phyloP scores from a whole-genome alignment of 2,329 filamentous ascomycete genomes.

The Fusarium sp. region DNA sequence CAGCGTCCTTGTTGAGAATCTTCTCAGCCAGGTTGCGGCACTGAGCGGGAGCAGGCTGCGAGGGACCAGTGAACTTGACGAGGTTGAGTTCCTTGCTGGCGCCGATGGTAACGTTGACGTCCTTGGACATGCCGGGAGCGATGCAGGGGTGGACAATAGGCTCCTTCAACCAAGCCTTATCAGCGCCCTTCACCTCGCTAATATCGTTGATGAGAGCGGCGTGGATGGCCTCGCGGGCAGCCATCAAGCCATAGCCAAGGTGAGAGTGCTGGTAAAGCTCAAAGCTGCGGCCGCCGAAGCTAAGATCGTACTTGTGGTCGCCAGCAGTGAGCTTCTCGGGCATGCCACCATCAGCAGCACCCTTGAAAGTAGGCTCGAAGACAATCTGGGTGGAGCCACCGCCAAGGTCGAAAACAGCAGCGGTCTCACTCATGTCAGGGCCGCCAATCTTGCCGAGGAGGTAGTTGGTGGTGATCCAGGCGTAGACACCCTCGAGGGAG shows the following conservation, averaged over 20 bases:
- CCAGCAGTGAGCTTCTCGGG: conserved; percentile 86
- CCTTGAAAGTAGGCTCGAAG: conserved; percentile 93
- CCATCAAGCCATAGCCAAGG: conserved; percentile 95
- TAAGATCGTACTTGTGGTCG: conserved; percentile 94
- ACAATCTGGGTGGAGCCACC: conserved; percentile 99
- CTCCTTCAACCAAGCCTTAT: conserved; percentile 74
- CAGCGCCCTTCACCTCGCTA: conserved; percentile 69
- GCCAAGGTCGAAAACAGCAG: conserved; percentile 94
- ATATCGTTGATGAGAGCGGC: conserved; percentile 78
- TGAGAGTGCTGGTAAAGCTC: conserved; percentile 98
- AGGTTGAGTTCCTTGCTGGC: conserved; percentile 66
- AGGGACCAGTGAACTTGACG: conserved; percentile 90
- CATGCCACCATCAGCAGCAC: conserved; percentile 78
- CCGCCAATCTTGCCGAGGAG: conserved; percentile 97
- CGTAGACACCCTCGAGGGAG: conserved; percentile 95
- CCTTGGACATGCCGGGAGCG: conserved; percentile 79
- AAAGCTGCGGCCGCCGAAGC: conserved; percentile 91
- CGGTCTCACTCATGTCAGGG: conserved; percentile 88
- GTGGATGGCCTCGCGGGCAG: conserved; percentile 89
- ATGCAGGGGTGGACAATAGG: conserved; percentile 89
- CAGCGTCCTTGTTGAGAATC: conserved; percentile 86
- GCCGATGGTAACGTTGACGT: conserved; percentile 77
- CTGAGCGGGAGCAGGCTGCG: conserved; percentile 79
- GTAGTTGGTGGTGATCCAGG: conserved; percentile 99
- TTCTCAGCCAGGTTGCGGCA: conserved; percentile 92